Percentiles rank a stretch among this genome's conserved stretches.
Conservation (phyloP, 148 eudicot species). For the Pouteria glomerata region DNA sequence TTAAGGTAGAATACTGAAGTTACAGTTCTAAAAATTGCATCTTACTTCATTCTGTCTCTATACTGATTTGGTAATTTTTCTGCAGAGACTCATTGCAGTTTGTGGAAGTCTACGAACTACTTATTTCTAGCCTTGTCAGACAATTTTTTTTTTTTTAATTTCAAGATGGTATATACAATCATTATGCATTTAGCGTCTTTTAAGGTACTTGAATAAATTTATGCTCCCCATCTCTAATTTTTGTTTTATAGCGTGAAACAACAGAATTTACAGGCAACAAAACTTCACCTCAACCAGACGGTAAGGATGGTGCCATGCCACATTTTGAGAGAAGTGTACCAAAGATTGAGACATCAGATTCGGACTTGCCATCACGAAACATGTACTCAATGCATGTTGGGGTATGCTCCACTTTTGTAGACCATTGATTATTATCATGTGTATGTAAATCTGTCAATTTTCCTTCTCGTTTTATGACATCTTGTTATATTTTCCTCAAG, state of each 20-base stretch:
- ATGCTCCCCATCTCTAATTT: too few relatives aligned
- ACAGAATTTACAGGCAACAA: constrained; percentile 27
- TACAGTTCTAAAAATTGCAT: too few relatives aligned
- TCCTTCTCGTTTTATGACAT: not conserved
- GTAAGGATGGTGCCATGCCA: constrained; percentile 19
- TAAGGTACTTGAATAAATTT: too few relatives aligned
- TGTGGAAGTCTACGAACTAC: too few relatives aligned
- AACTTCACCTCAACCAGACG: constrained; percentile 24
- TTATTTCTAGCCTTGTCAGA: too few relatives aligned
- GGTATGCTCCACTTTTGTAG: constrained; percentile 30
- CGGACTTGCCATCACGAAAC: constrained; percentile 26
- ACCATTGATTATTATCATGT: not conserved
- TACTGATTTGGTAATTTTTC: too few relatives aligned
- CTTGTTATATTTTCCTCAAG: not conserved
- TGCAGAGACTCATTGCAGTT: too few relatives aligned
- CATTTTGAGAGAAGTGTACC: constrained; percentile 31
- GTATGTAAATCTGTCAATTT: not conserved
- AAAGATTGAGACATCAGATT: constrained; percentile 33
- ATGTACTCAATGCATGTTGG: constrained; percentile 29
- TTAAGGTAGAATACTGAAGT: too few relatives aligned
- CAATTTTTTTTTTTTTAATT: too few relatives aligned
- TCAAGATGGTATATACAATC: too few relatives aligned
- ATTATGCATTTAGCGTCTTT: too few relatives aligned
- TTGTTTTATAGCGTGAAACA: constrained; percentile 17
- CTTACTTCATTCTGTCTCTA: too few relatives aligned